phyloP scores from a whole-genome alignment of 495 filamentous ascomycete species.

The Penicillium arizonense region DNA sequence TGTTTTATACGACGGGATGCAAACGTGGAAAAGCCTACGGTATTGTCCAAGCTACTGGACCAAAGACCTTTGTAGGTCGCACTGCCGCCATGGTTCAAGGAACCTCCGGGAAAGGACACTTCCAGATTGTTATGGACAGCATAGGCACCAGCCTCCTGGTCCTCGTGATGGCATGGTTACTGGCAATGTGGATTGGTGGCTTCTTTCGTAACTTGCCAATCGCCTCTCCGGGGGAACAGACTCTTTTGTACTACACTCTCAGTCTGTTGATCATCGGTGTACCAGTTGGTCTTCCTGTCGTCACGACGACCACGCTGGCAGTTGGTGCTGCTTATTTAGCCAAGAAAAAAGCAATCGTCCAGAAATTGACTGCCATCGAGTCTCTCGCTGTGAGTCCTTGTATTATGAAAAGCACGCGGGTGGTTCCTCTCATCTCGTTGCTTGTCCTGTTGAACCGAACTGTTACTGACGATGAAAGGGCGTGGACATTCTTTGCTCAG shows the following conservation, averaged over 20 bases:
- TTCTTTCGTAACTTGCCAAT: slow-evolving; percentile 67
- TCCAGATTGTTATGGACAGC: slow-evolving; percentile 75
- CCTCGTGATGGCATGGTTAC: slow-evolving; percentile 66
- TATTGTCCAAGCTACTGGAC: slow-evolving; percentile 57
- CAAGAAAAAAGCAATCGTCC: slow-evolving; percentile 93
- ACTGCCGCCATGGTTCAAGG: slow-evolving; percentile 67
- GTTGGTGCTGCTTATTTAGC: slow-evolving; percentile 92
- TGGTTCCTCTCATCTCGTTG: too few relatives aligned
- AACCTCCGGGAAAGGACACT: slow-evolving; percentile 68
- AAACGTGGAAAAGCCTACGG: slow-evolving; percentile 72
- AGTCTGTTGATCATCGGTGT: slow-evolving; percentile 92
- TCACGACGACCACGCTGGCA: slow-evolving; percentile 95
- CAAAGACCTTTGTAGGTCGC: slow-evolving; percentile 65
- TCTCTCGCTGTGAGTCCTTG: slow-evolving; percentile 66
- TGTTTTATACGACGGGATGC: slow-evolving; percentile 71
- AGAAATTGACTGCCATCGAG: slow-evolving; percentile 85
- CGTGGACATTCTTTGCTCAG: slow-evolving; percentile 95
- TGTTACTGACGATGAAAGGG: slow-evolving; percentile 36
- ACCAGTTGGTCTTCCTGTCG: slow-evolving; percentile 91
- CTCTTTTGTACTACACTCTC: slow-evolving; percentile 60
- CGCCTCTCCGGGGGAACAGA: slow-evolving; percentile 55
- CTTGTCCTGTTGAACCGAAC: too few relatives aligned
- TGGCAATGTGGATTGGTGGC: slow-evolving; percentile 68
- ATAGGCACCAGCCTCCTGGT: slow-evolving; percentile 70
- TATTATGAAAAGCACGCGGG: slow-evolving; percentile 8